Evolutionary conservation across 805 yeast species (phyloP).

Genomic region (Nakazawaea holstii): DNA sequence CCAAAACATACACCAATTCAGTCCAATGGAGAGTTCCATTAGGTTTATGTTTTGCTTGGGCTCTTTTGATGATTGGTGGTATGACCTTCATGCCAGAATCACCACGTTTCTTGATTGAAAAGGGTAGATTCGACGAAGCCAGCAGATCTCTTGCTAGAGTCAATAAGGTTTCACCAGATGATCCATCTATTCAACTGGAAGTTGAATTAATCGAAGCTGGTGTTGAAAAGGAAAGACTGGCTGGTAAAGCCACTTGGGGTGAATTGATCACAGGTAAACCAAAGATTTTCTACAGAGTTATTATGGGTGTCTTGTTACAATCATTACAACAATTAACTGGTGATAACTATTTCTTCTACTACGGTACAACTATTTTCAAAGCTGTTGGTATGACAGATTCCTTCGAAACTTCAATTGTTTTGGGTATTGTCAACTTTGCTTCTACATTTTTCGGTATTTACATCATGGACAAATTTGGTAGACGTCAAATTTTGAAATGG

Average conservation of each 20-base stretch:
- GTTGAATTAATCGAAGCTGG: conserved; percentile 52
- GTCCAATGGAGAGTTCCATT: conserved; percentile 68
- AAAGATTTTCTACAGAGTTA: conserved; percentile 47
- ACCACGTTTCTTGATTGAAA: conserved; percentile 56
- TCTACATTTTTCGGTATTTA: conserved; percentile 49
- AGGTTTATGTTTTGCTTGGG: conserved; percentile 46
- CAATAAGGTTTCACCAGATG: conserved; percentile 50
- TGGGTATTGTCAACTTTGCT: conserved; percentile 52
- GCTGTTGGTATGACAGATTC: conserved; percentile 55
- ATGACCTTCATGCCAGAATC: conserved; percentile 65
- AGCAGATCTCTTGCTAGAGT: conserved; percentile 48
- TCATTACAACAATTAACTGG: conserved; percentile 59
- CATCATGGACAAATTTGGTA: conserved; percentile 49
- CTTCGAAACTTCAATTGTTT: conserved; percentile 52
- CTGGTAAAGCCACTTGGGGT: conserved; percentile 62
- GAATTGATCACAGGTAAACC: conserved; percentile 63
- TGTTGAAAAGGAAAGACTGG: conserved; percentile 53
- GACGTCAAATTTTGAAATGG: conserved; percentile 41
- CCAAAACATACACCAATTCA: conserved; percentile 44
- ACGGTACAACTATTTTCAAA: conserved; percentile 57
- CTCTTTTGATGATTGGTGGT: conserved; percentile 41
- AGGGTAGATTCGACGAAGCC: conserved; percentile 47
- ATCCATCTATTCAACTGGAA: conserved; percentile 50
- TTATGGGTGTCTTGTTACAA: conserved; percentile 57
- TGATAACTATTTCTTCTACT: conserved; percentile 61